phyloP scores from a whole-genome alignment of 2,329 filamentous ascomycete species.

The Pezicula rhizophila region DNA sequence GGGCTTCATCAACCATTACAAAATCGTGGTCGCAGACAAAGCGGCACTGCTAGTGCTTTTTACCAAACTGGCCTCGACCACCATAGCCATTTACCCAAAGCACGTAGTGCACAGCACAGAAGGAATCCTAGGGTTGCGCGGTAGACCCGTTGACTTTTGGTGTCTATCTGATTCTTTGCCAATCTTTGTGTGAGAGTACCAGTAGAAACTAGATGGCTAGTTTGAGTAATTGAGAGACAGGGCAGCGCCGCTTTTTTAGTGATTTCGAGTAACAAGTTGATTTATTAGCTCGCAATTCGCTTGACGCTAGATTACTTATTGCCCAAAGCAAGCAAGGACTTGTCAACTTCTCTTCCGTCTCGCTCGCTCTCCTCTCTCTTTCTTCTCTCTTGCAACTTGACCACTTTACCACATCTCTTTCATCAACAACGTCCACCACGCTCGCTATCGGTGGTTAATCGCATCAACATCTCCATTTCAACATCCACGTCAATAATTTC shows the following conservation, averaged over 20 bases:
- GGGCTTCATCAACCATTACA: neutral
- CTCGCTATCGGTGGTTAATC: neutral
- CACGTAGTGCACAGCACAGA: neutral
- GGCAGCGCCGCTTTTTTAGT: too few species aligned
- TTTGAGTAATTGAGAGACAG: too few species aligned
- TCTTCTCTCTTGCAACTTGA: neutral
- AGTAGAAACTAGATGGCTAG: too few species aligned
- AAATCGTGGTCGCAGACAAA: too few species aligned
- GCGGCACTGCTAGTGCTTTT: too few species aligned
- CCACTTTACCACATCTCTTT: constrained; percentile 1
- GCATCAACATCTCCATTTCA: too few species aligned
- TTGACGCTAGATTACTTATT: neutral
- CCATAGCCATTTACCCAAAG: neutral
- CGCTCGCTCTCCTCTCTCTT: constrained; percentile 3
- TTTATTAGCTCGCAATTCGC: neutral
- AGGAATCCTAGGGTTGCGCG: too few species aligned
- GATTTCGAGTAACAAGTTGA: neutral
- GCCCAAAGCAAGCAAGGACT: neutral
- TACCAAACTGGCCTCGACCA: too few species aligned
- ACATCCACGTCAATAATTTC: too few species aligned
- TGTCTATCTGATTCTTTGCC: too few species aligned
- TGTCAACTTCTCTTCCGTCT: constrained; percentile 2
- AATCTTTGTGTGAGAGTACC: too few species aligned
- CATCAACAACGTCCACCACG: neutral
- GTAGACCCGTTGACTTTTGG: too few species aligned